These are phyloP conservation scores for Terfezia claveryi DNA, from an alignment of 495 filamentous ascomycete genomes.

Conservation along the genomic window DNA sequence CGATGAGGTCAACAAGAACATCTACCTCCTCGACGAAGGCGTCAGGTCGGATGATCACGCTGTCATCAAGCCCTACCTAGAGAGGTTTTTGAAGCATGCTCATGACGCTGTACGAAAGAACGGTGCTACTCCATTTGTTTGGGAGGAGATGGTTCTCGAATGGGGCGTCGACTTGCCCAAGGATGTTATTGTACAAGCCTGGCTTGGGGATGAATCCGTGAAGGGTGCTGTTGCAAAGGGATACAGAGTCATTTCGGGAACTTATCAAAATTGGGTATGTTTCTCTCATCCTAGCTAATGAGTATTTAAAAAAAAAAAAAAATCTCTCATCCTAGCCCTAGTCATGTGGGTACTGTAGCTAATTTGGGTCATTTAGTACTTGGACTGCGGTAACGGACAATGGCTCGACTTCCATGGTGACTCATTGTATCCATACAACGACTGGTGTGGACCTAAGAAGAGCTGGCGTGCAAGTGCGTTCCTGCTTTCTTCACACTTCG, in stretches of 20 bases:
- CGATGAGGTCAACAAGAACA: conserved; percentile 57
- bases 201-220: conserved; percentile 37
- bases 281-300: conserved; percentile 12
- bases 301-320: too few relatives aligned
- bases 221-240: conserved; percentile 34
- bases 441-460: conserved; percentile 56
- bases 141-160: conserved; percentile 60
- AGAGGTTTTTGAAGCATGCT: conserved; percentile 44
- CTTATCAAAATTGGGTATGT: conserved; percentile 50
- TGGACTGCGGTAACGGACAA: conserved; percentile 32
- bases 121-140: conserved; percentile 46
- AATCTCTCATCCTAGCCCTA: conserved; percentile 7
- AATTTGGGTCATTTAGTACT: neutral
- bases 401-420: conserved; percentile 43
- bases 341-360: too few relatives aligned
- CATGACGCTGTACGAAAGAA: conserved; percentile 34
- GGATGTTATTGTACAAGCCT: conserved; percentile 49
- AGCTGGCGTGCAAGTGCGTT: conserved; percentile 38
- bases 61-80: conserved; percentile 46
- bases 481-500: neutral
- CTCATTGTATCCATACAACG: conserved; percentile 41
- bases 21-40: conserved; percentile 48
- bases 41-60: conserved; percentile 36
- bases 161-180: conserved; percentile 48
- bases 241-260: conserved; percentile 44